Base-by-base conservation (phyloP, 1,284 basidiomycete species). In the Leccinum ponderosum region DNA sequence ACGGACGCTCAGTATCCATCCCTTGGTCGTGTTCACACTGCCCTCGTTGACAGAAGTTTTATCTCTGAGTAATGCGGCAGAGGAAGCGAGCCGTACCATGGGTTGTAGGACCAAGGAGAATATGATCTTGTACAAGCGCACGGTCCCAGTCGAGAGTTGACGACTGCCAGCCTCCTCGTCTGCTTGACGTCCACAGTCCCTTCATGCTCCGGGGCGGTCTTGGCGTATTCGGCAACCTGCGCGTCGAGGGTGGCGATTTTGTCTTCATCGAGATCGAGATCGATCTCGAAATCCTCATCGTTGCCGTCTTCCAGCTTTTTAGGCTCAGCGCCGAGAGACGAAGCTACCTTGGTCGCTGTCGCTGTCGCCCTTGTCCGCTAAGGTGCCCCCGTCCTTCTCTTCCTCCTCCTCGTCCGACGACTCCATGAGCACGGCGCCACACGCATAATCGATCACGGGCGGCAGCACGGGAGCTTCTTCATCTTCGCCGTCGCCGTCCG, bases 141-240 rank as follows among this genome's bases (percentile, higher is more conserved):
- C 80, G 87, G 76, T 99, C 97, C 97, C 97, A 99, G 77, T 99
- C 97, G 62, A 99, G 85, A 22, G 73, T 99, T 98, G 67, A 99
- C 87, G 6, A 27, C n/a, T 0, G 96, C 97, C 6, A 98, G 77
- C 12, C 97, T 84, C 53, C 81, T 83, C 1, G 93, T 94, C 17
- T 81, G 80, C 17, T 78, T 25, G 2, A 66, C 73, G 27, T 77
- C 76, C 33, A 69, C 59, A 14, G 65, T 71, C 33, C 70, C 71
- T 7, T 75, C 72, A 56, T 77, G 71, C 17, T 77, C 75, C 58
- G 84, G 78, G 11, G 77, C 76, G 63, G 51, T 31, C 35, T 83
- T 75, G n/a, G 80, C 73, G 64, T 89, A 90, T 7, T 80, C 84
- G 20, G 83, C 82, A 27, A 87, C 90, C 68, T 93, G 87, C 2